phyloP scores from a whole-genome alignment of 768 basidiomycete species.

The Leccinellum rugosiceps region DNA sequence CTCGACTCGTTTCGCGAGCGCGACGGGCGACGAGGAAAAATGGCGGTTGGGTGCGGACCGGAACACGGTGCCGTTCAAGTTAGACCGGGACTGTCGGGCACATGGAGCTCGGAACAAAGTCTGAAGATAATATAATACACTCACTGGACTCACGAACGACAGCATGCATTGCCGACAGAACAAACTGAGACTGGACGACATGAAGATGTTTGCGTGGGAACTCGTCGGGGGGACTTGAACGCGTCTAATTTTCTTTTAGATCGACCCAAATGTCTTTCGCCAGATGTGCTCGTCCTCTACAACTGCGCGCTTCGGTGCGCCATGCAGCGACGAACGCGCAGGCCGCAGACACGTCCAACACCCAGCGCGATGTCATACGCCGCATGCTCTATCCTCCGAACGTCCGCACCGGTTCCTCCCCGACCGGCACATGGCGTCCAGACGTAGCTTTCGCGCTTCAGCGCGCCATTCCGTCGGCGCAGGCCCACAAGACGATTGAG shows the following conservation, averaged over 20 bases:
- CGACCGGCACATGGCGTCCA: constrained; percentile 81
- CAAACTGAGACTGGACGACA: constrained; percentile 21
- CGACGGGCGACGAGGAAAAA: constrained; percentile 50
- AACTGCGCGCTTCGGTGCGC: constrained; percentile 39
- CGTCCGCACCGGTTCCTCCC: constrained; percentile 64
- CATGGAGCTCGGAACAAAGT: neutral
- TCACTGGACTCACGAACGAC: constrained; percentile 17
- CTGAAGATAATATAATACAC: neutral
- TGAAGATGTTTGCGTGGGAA: constrained; percentile 28
- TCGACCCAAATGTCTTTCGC: constrained; percentile 39
- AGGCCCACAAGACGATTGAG: constrained; percentile 90
- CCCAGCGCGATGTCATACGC: constrained; percentile 70
- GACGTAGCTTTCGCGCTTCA: constrained; percentile 75
- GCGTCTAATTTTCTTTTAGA: neutral
- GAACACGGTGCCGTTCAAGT: neutral
- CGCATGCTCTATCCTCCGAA: constrained; percentile 79
- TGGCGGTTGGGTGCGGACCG: constrained; percentile 12
- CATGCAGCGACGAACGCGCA: constrained; percentile 37
- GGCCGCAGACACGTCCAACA: constrained; percentile 40
- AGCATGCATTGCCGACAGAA: constrained; percentile 26
- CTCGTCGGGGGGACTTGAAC: neutral
- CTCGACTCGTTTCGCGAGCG: constrained; percentile 45
- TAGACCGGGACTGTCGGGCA: constrained; percentile 2
- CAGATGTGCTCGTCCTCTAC: constrained; percentile 31
- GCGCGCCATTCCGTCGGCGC: constrained; percentile 80